Evolutionary conservation across 176 grass and related monocot genomes (phyloP).

Genomic region (Cenchrus purpureus): DNA sequence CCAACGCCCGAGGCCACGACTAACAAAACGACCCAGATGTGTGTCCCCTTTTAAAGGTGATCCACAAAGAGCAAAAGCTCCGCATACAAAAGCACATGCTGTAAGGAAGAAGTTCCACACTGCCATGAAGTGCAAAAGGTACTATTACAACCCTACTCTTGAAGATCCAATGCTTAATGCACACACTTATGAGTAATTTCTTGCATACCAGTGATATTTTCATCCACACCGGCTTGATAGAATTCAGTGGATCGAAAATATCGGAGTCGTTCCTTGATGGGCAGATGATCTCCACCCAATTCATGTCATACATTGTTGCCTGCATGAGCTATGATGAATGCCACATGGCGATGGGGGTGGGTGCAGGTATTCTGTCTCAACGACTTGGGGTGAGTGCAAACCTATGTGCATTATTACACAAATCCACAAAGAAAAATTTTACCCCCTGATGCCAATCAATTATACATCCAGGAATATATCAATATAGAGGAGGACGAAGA

Average conservation of each 20-base stretch:
- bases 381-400: neutral
- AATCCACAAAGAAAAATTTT: too few relatives aligned
- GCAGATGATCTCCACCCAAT: neutral
- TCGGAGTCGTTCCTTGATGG: neutral
- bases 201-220: neutral
- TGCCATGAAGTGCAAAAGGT: neutral
- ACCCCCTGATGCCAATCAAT: too few relatives aligned
- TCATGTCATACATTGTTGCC: neutral
- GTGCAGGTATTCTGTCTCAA: neutral
- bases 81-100: neutral
- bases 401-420: too few relatives aligned
- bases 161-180: neutral
- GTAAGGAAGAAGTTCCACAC: neutral
- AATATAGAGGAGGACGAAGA: neutral
- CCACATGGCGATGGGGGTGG: neutral
- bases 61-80: neutral
- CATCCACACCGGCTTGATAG: neutral
- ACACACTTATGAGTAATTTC: neutral
- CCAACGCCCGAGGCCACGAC: neutral
- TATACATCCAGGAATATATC: neutral
- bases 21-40: neutral
- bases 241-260: neutral
- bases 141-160: neutral
- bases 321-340: neutral
- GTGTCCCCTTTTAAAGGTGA: neutral